Base-by-base conservation (phyloP, 345 rosid genomes). In the Brassica incana region DNA sequence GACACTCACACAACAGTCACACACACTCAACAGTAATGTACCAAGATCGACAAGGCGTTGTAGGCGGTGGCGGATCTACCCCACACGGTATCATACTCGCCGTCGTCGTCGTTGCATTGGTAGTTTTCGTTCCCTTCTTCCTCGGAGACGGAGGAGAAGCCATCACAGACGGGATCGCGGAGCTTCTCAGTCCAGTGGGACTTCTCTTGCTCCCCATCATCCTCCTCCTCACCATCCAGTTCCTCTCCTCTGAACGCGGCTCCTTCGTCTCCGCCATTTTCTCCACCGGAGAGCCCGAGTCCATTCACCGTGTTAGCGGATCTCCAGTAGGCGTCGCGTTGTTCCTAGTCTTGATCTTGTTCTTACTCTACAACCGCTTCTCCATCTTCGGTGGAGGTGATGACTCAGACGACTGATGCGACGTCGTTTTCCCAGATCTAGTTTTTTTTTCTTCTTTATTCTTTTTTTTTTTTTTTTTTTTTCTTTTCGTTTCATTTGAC, bases 91-190 rank as follows among this genome's bases (percentile, higher is more conserved):
- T 92, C 78, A 81, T 43, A 10, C 10, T 43, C 50, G 12, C 11
- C 4, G 87, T 87, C 1, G 92, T 90, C 0, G 90, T 90, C 0
- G 90, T 91, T 2, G 87, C 82, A 76, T 25, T 88, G 2, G 92
- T 91, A 58, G 91, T 95, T 0, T 66, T 87, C 5, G 91, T 86
- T 61, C 97, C 97, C 0, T 87, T 86, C 69, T 58, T 91, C 66
- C 20, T 90, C 35, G 97, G 97, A 7, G 97, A 95, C 81, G 85
- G 89, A 8, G 95, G 92, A 1, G 94, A 90, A 75, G 97, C 95
- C 79, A 78, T 90, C 14, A 89, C 95, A 1, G 92, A 88, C 15
- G 92, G 86, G 38, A 87, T 92, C 29, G 65, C 97, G 1, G 97
- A 95, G 84, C 88, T 90, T 2, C 74, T 95, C 0, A 90, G 90